Evolutionary conservation across 1,284 basidiomycete genomes (phyloP), one percentile per base, ranked within the genome.

Genomic region (Rhizoctonia solani): DNA sequence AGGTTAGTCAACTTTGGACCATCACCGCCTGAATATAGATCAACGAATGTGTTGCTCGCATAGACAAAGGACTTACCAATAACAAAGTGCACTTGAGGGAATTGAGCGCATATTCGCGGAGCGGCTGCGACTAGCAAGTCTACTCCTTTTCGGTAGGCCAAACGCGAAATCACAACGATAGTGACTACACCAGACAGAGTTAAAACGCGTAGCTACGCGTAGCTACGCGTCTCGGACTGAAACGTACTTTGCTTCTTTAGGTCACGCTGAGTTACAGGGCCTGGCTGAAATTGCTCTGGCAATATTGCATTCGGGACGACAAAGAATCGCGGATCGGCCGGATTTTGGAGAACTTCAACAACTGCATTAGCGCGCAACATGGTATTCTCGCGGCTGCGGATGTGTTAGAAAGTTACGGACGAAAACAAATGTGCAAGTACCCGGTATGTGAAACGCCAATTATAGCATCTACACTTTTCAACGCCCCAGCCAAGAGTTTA

Each of bases 361-460:
- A 61, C 58, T 37, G 58, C 58, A 27, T 61, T 61, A 21, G 91
- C 93, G 14, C 97, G 83, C 1, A 99, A 83, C 0, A 95, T 92
- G 0, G 95, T 98, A 72, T 99, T 99, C 79, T 99, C 97, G 41
- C 91, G 88, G 32, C 91, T 92, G 70, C 50, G 47, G 68, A 32
- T 3, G 29, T 52, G 16, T 66, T 23, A 41, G 44, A 44, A 66
- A 11, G 44, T 42, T 27, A 6, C 32, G 23, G 19, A 50, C 9
- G 54, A 13, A 32, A 54, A 50, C n/a, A 25, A 41, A 37, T 34
- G 1, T 14, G 77, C 84, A n/a, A n/a, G 72, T 74, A 93, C 93
- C 94, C 94, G 0, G 95, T 98, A 77, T 99, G 92, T n/a, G 93
- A 95, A 54, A 99, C 97, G 74, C 95, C 98, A 34, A 98, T 95